A percentile compares a stretch with the other conserved stretches of the same genome.
phyloP scores from a whole-genome alignment of 2,329 filamentous ascomycete genomes.

The Aspergillus sp. region DNA sequence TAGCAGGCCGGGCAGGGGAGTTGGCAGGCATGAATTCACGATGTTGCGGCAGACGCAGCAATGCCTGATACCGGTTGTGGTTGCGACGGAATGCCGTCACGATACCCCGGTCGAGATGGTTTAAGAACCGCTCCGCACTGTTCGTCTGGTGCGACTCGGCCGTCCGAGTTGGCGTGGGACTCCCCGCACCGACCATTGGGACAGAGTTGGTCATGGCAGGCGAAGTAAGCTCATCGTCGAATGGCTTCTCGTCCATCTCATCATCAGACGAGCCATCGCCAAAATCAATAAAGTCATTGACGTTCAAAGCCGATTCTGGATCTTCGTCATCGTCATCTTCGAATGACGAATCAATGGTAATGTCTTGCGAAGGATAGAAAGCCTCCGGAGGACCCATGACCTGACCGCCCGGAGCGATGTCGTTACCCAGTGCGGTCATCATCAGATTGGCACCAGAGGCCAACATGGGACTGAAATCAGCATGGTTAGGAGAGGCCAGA shows the following conservation, averaged over 20 bases:
- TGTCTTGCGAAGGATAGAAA: conserved; percentile 61
- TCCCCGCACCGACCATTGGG: conserved; percentile 12
- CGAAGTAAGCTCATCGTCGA: conserved; percentile 38
- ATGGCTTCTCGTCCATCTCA: conserved; percentile 52
- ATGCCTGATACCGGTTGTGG: conserved; percentile 44
- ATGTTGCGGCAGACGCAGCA: conserved; percentile 43
- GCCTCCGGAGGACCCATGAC: conserved; percentile 68
- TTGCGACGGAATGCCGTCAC: conserved; percentile 70
- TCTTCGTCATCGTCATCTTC: conserved; percentile 59
- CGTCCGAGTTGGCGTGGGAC: conserved; percentile 30
- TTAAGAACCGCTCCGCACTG: conserved; percentile 49
- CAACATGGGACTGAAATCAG: conserved; percentile 49
- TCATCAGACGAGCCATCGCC: conserved; percentile 53
- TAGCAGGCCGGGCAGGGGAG: conserved; percentile 36
- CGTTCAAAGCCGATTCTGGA: conserved; percentile 54
- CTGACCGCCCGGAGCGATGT: conserved; percentile 48
- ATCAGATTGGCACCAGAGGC: conserved; percentile 67
- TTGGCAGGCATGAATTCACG: conserved; percentile 40
- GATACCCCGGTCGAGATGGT: conserved; percentile 62
- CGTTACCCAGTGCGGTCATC: conserved; percentile 62
- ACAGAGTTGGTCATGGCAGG: conserved; percentile 33
- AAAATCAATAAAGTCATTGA: conserved; percentile 69
- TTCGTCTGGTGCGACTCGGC: conserved; percentile 21
- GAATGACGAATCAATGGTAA: conserved; percentile 52
- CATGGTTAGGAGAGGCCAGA: conserved; percentile 30